These are phyloP conservation scores for Themeda triandra DNA, from an alignment of 176 grass and related monocot genomes.

Conservation along the genomic window DNA sequence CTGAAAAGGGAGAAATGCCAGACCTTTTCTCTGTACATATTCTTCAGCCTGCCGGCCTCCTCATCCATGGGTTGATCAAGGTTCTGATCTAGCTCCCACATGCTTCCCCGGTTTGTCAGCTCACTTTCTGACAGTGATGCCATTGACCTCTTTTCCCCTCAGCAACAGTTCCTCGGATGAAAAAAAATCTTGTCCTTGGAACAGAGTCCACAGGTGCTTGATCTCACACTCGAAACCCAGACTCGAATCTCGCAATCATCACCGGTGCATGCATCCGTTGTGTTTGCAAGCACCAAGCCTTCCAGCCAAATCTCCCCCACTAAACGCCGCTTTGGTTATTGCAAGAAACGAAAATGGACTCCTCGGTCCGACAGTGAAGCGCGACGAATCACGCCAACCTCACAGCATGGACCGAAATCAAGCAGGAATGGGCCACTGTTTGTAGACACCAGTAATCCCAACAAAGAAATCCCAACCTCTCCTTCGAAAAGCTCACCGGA, in stretches of 20 bases:
- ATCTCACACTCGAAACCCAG: neutral
- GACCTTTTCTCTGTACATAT: constrained; percentile 97
- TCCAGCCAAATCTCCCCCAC: neutral
- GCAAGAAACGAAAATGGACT: constrained; percentile 5
- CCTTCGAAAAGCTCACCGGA: constrained; percentile 7
- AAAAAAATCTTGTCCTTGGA: neutral
- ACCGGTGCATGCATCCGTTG: neutral
- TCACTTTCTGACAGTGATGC: constrained; percentile 53
- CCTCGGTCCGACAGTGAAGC: neutral
- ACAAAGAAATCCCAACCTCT: neutral
- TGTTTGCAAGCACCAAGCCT: neutral
- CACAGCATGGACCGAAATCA: neutral
- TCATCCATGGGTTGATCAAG: constrained; percentile 99
- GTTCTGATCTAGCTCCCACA: constrained; percentile 97
- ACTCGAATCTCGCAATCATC: neutral
- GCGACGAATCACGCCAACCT: neutral
- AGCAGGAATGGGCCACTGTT: neutral
- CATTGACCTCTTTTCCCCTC: constrained; percentile 43
- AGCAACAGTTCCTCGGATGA: constrained; percentile 11
- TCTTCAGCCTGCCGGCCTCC: constrained; percentile 69
- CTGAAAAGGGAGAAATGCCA: constrained; percentile 18
- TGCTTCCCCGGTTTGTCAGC: constrained; percentile 60
- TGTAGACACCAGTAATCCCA: constrained; percentile 2
- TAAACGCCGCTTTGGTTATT: neutral
- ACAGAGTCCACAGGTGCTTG: neutral